phyloP scores from a whole-genome alignment of 2,329 filamentous ascomycete species.

The Fonsecaea monophora region DNA sequence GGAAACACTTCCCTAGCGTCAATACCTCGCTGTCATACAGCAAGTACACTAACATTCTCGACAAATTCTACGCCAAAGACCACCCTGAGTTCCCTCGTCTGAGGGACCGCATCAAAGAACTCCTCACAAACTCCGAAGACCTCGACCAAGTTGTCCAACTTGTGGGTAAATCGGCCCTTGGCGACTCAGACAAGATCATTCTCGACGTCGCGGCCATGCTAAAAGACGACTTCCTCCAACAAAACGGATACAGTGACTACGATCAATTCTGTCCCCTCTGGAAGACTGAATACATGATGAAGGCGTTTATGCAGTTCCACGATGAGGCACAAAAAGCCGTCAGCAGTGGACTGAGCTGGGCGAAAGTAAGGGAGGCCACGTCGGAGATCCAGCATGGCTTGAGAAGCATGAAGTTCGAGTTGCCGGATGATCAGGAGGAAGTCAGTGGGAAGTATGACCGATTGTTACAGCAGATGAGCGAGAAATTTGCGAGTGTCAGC shows the following conservation, averaged over 20 bases:
- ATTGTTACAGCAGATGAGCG: conserved; percentile 87
- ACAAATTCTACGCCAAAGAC: conserved; percentile 93
- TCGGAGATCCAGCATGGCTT: conserved; percentile 83
- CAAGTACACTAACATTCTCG: conserved; percentile 89
- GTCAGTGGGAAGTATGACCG: conserved; percentile 93
- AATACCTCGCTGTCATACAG: conserved; percentile 94
- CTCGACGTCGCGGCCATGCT: conserved; percentile 87
- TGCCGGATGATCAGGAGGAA: conserved; percentile 81
- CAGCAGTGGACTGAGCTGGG: conserved; percentile 87
- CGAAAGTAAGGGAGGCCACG: conserved; percentile 90
- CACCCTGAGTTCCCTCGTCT: conserved; percentile 92
- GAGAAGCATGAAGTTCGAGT: conserved; percentile 94
- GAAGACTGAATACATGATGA: conserved; percentile 99
- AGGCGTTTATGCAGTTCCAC: conserved; percentile 97
- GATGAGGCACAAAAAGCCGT: conserved; percentile 97
- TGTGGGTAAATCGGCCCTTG: conserved; percentile 94
- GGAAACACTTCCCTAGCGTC: conserved; percentile 98
- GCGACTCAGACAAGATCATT: conserved; percentile 97
- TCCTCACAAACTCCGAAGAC: conserved; percentile 94
- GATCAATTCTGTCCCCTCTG: conserved; percentile 99
- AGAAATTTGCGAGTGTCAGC: conserved; percentile 95
- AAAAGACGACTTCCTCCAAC: conserved; percentile 98
- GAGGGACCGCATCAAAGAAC: conserved; percentile 89
- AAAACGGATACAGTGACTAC: conserved; percentile 99
- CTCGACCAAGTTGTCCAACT: conserved; percentile 98